Conservation (phyloP, 2,329 filamentous ascomycete species). For the Parafenestella ontariensis region DNA sequence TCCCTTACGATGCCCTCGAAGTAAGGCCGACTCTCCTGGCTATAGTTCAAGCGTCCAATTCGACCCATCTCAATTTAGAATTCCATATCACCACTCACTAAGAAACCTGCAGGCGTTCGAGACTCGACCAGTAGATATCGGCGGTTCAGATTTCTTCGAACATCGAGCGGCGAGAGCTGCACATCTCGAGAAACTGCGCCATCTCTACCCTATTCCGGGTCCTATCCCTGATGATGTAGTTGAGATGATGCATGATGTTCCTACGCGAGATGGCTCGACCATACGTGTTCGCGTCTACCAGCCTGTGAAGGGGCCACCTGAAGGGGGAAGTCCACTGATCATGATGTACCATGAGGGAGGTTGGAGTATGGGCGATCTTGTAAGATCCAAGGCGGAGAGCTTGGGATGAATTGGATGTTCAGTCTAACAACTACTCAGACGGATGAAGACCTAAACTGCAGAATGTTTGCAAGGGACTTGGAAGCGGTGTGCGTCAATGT, state of each 20-base stretch:
- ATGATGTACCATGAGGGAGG: constrained; percentile 55
- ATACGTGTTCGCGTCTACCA: constrained; percentile 40
- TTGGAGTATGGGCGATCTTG: constrained; percentile 53
- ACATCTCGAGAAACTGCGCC: constrained; percentile 37
- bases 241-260: constrained; percentile 36
- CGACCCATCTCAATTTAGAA: too few relatives aligned
- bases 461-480: constrained; percentile 47
- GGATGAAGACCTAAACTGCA: constrained; percentile 53
- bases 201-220: constrained; percentile 40
- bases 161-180: constrained; percentile 29
- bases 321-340: constrained; percentile 35
- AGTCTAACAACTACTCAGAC: constrained; percentile 12
- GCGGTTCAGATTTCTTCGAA: constrained; percentile 24
- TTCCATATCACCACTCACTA: background rate
- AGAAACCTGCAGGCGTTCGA: constrained; percentile 28
- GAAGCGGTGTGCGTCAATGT: constrained; percentile 56
- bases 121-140: constrained; percentile 27
- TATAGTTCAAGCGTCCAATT: too few relatives aligned
- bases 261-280: constrained; percentile 30
- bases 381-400: background rate
- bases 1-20: background rate
- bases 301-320: constrained; percentile 24
- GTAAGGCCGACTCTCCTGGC: background rate
- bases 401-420: background rate
- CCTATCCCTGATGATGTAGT: constrained; percentile 37